Conservation (phyloP, 371 early-diverging fungal species). For the Mortierella sp. region DNA sequence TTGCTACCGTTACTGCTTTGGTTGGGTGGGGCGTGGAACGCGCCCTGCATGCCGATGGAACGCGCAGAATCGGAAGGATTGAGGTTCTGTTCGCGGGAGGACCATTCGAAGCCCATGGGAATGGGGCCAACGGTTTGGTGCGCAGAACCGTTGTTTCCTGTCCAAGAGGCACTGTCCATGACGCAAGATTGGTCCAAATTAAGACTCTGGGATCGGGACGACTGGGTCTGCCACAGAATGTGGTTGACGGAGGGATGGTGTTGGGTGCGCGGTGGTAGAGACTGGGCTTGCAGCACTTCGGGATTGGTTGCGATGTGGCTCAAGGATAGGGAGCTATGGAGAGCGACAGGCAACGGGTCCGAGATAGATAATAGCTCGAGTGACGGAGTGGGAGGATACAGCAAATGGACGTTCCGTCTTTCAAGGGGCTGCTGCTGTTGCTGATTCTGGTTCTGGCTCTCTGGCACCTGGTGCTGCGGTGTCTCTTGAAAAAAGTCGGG, state of each 20-base stretch:
- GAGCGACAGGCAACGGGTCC: slow-evolving; percentile 10
- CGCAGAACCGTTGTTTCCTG: slow-evolving; percentile 28
- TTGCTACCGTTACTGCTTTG: slow-evolving; percentile 21
- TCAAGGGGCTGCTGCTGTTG: slow-evolving; percentile 3
- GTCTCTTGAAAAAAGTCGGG: slow-evolving; percentile 5
- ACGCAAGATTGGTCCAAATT: slow-evolving; percentile 15
- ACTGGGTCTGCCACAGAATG: slow-evolving; percentile 18
- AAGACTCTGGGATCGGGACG: slow-evolving; percentile 11
- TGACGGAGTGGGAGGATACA: background rate
- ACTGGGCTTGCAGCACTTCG: slow-evolving; percentile 12
- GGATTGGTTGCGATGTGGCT: slow-evolving; percentile 2
- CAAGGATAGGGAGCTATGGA: slow-evolving; percentile 11
- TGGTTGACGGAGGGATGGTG: slow-evolving; percentile 5
- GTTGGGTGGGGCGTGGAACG: slow-evolving; percentile 24
- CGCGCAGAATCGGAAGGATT: slow-evolving; percentile 26
- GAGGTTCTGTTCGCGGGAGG: slow-evolving; percentile 41
- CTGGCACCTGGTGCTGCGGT: background rate
- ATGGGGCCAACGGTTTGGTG: slow-evolving; percentile 42
- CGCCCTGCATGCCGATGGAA: slow-evolving; percentile 26
- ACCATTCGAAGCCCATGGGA: slow-evolving; percentile 47
- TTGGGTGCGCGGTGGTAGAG: slow-evolving; percentile 11
- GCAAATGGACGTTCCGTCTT: background rate
- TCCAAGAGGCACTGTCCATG: slow-evolving; percentile 49
- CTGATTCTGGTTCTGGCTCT: slow-evolving; percentile 6
- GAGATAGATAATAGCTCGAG: slow-evolving; percentile 15